A percentile compares a stretch with the other conserved stretches of the same genome.
These are phyloP conservation scores for Colletotrichum sp. DNA, from an alignment of 2,329 filamentous ascomycete species.

Conservation along the genomic window DNA sequence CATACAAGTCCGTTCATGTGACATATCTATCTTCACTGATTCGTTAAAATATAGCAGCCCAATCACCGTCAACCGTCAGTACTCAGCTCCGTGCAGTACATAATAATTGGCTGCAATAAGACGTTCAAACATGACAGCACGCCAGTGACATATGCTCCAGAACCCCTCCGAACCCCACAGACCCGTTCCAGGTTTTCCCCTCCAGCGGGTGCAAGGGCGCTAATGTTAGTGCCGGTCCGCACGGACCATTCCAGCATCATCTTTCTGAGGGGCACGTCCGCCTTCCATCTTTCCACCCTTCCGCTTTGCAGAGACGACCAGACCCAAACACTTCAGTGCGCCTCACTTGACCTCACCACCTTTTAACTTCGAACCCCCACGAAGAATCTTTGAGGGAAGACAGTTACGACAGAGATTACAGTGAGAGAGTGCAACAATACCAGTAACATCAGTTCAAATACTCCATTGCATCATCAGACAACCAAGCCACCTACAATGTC, in stretches of 20 bases:
- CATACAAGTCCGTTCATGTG: background rate
- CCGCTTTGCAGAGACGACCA: background rate
- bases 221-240: constrained; percentile 1
- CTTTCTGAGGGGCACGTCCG: constrained; percentile 6
- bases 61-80: background rate
- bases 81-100: background rate
- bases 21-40: background rate
- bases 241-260: constrained; percentile 18
- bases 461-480: background rate
- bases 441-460: background rate
- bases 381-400: background rate
- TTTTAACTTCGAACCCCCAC: background rate
- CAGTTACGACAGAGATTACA: background rate
- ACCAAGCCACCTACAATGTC: constrained; percentile 40
- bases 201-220: constrained; percentile 1
- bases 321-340: background rate
- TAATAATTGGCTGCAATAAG: background rate
- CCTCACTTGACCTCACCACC: background rate
- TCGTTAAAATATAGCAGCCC: background rate
- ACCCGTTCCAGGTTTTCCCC: background rate
- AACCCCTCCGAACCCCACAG: background rate
- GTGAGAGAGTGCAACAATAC: background rate
- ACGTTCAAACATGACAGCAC: background rate
- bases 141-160: background rate
- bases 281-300: background rate